Base-by-base conservation (phyloP, 116 monocot genomes). In the Zostera marina region DNA sequence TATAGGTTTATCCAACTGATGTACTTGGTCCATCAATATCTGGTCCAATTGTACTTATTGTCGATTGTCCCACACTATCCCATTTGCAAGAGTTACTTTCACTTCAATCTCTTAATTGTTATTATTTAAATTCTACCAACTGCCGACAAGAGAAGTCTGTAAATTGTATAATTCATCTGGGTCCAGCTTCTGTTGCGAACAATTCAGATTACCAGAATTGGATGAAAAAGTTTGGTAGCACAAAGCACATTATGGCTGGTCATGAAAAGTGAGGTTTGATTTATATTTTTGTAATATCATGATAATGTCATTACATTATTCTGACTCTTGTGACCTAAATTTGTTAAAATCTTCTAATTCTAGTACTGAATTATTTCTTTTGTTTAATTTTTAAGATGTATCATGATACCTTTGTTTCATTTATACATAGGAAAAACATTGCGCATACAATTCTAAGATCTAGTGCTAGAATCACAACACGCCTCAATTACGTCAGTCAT, bases 181-280 rank as follows among this genome's bases (percentile, higher is more conserved):
- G 98, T 26, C 98, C 98, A 20, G 59, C 91, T 61, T 78, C 69
- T 71, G 83, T 99, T 7, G 87, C 91, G 63, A 81, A 70, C 22
- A 68, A 17, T 59, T 10, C 51, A 47, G 82, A 83, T 15, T 99
- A 99, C 68, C 74, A 72, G 64, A 73, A 59, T n/a, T 99, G 98
- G 98, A 91, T 99, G 91, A 77, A 61, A 69, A 86, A 49, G 67
- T 87, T 99, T 77, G 87, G 78, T 24, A 22, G 41, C 38, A 66
- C 83, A 22, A 76, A 91, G 42, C 98, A 99, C 69, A 81, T 99
- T 40, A 86, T 91, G 90, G 98, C 98, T 66, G 98, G 98, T 49
- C 87, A 99, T 79, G 98, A 86, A 87, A 99, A 76, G 98, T 99
- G 56, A 83, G 86, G 26, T 76, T 70, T 67, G 51, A 56, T 56